Base-by-base conservation (phyloP, 129 eudicot genomes). In the Calendula officinalis region DNA sequence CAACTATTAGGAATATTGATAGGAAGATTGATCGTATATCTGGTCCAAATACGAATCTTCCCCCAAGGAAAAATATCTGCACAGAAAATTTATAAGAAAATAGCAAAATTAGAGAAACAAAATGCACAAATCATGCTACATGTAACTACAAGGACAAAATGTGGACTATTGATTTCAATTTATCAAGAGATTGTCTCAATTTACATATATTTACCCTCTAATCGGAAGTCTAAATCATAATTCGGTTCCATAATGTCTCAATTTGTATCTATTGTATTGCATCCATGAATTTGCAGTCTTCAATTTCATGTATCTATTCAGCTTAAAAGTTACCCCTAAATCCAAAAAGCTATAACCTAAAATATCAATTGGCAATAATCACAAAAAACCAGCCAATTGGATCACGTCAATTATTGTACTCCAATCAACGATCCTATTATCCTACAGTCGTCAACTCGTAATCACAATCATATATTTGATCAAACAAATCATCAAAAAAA, bases 31-130 rank as follows among this genome's bases (percentile, higher is more conserved):
- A 84, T 77, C 83, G 72, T 51, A 66, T 85, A 79, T 91, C 98
- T 8, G 96, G 96, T n/a, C 98, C 98, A 52, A 87, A 85, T 33
- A 88, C 76, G 5, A 84, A 70, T 57, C 98, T 81, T 40, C 98
- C 98, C 16, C 80, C 81, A 5, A 86, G 77, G 46, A 86, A 73
- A 79, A 91, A 91, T 71, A 47, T 76, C 98, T 91, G 91, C 77
- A 60, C 45, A 54, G 42, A 4, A 64, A 52, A 22, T 0, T 22
- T 22, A 22, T 0, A 22, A 22, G 30, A 68, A 59, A 45, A 14
- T 46, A 46, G 5, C 52, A 55, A 1, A 56, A 13, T 56, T 22
- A 6, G 52, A 30, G 33, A 22, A 9, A 58, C n/a, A 48, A 50
- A 10, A 33, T 34, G 7, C 47, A 14, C 34, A 45, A 42, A 42